Base-by-base conservation (phyloP, 352 stramenopile species). In the Pythium monospermum region DNA sequence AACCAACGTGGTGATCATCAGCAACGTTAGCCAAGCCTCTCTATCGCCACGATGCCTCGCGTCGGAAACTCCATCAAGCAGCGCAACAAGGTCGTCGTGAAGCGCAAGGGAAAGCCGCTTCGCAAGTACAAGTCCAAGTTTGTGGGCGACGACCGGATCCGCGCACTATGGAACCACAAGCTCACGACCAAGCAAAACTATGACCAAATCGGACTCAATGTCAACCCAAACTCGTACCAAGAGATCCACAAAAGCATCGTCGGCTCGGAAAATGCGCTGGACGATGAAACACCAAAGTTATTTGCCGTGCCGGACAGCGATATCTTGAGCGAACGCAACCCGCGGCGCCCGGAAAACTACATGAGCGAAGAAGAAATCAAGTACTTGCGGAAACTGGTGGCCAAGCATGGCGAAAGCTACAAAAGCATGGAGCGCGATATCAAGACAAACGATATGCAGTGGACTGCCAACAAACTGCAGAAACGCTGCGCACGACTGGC, bases 391-490 rank as follows among this genome's bases (percentile, higher is more conserved):
- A 71, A 66, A 39, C 69, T 87, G 18, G 56, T 87, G 16, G 71
- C 71, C 51, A 92, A 90, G 61, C 64, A 90, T 53, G 71, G 69
- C 41, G 74, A 92, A 25, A 46, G 87, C 66, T 87, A 73, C 68
- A 72, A 73, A 49, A 80, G 76, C 59, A 92, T 92, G 81, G 71
- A 64, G 57, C 72, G 78, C 49, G 81, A 92, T 43, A 84, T 92
- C 57, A 92, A 92, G 70, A 72, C 62, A 33, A 92, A 92, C 73
- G 81, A 81, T 49, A 83, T 85, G 74, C 81, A 92, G 67, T 92
- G 81, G 81, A 90, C 81, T 13, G 76, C 68, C 46, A 65, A 71
- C 41, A 90, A 89, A 56, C 64, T 92, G 31, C 73, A 76, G 58
- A 57, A 67, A 31, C 81, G 81, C 37, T 92, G 78, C 54, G 81